Base-by-base conservation (phyloP, 805 yeast species). In the Pichia exigua region DNA sequence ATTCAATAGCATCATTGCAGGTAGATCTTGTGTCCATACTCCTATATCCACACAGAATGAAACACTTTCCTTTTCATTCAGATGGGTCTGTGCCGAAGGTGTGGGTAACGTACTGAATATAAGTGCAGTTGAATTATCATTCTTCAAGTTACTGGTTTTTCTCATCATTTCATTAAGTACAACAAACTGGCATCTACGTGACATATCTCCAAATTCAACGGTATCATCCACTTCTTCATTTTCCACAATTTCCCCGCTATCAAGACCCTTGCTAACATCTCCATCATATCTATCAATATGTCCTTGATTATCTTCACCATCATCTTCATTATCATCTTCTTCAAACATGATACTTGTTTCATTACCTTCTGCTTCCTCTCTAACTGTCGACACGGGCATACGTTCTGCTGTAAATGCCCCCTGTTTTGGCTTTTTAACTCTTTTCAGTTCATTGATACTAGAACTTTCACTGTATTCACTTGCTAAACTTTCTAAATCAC, bases 81-180 rank as follows among this genome's bases (percentile, higher is more conserved):
- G 13, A 20, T 21, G 24, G 3, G 42, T 21, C 17, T 12, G 42
- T 20, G 42, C 42, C 20, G 42, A 26, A 11, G 42, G 24, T 9
- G 42, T 21, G 20, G 42, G 42, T 35, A 92, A 70, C 0, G 98
- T 94, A 0, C 97, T 83, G 62, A 92, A 87, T 3, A 92, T 79
- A 10, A 94, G 81, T 2, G 82, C 88, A 0, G 96, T 49, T 8
- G 26, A 13, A 2, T 42, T 35, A 17, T 40, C 50, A 7, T 41
- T 39, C 12, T 21, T 17, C 9, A 27, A 38, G 4, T 18, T 11
- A 18, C 47, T 30, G 1, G 20, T 27, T 17, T 71, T 71, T 45
- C 69, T 69, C 96, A 92, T 91, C 54, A 92, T 71, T 58, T 89
- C 96, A 65, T 92, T 92, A 58, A 94, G 71, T 47, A 94, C 85